Base-by-base conservation (phyloP, 1,284 basidiomycete species). In the Meira miltonrushii region DNA sequence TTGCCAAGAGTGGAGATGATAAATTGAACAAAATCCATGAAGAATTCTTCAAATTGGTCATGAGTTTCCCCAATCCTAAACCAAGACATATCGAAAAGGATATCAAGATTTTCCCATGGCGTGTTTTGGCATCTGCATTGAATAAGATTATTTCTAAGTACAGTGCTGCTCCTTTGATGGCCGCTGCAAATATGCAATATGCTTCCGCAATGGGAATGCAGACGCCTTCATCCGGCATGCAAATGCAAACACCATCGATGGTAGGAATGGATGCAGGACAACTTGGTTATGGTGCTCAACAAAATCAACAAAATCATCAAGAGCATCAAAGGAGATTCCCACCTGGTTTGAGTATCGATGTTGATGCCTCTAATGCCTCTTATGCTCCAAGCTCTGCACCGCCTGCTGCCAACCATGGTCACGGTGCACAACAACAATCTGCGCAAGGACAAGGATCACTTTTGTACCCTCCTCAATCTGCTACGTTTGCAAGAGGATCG, bases 11-110 rank as follows among this genome's bases (percentile, higher is more conserved):
- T 39, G 43, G 15, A n/a, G 54, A 55, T 2, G n/a, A 33, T 12
- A n/a, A 17, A 6, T 10, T 53, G 12, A 25, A 25, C 40, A 60
- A 65, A 58, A 88, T 87, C 6, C 87, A 85, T 63, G 89, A 90
- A 71, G 82, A 84, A 23, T 92, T 96, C 80, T 97, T 96, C 83
- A 87, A 89, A 79, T 84, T 86, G 66, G 92, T 97, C 80, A 96
- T 97, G 93, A 86, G 89, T 58, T 94, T 95, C 74, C 89, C 90
- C 0, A 86, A 88, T 58, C 93, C 93, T 2, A 92, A 91, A 78
- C 93, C 93, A 5, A 83, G 94, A 55, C 93, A 94, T 78, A 97
- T 97, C 64, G 93, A 96, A 79, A 96, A 97, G 83, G 92, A 95
- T 73, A 84, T 97, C 77, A 97, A 97, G 80, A 92, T 96, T 1